phyloP scores from a whole-genome alignment of 495 filamentous ascomycete genomes.

The Clohesyomyces aquaticus region DNA sequence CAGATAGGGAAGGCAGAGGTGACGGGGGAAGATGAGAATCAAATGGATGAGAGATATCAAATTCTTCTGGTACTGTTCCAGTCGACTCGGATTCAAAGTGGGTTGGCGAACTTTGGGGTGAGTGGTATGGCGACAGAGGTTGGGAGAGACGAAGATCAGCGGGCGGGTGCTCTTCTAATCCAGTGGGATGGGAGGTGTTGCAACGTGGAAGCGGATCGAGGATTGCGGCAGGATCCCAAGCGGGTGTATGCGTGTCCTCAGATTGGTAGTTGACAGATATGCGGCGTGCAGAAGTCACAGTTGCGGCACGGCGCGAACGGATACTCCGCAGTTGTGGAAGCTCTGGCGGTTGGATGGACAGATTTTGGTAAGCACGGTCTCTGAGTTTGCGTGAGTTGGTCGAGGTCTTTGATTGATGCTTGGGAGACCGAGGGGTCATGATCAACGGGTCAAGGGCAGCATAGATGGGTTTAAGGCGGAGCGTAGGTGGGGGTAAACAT shows the following conservation, averaged over 20 bases:
- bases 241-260: slow-evolving; percentile 22
- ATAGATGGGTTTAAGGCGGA: slow-evolving; percentile 28
- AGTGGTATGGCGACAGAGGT: slow-evolving; percentile 29
- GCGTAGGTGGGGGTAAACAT: slow-evolving; percentile 34
- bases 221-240: slow-evolving; percentile 31
- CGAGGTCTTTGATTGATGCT: slow-evolving; percentile 35
- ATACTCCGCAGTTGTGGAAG: slow-evolving; percentile 29
- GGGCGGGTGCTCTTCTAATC: slow-evolving; percentile 17
- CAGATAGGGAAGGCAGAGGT: slow-evolving; percentile 26
- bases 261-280: slow-evolving; percentile 35
- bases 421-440: slow-evolving; percentile 42
- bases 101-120: slow-evolving; percentile 15
- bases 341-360: slow-evolving; percentile 36
- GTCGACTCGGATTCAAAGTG: slow-evolving; percentile 12
- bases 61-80: slow-evolving; percentile 3
- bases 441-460: slow-evolving; percentile 30
- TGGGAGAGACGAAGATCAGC: slow-evolving; percentile 32
- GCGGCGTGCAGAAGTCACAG: slow-evolving; percentile 23
- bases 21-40: slow-evolving; percentile 25
- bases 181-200: slow-evolving; percentile 31
- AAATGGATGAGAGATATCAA: slow-evolving; percentile 9
- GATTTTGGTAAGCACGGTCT: slow-evolving; percentile 31
- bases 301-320: slow-evolving; percentile 37
- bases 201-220: slow-evolving; percentile 33
- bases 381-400: slow-evolving; percentile 42